These are phyloP conservation scores for Stagonosporopsis cucurbitacearum DNA, from an alignment of 2,329 filamentous ascomycete species.

Conservation along the genomic window DNA sequence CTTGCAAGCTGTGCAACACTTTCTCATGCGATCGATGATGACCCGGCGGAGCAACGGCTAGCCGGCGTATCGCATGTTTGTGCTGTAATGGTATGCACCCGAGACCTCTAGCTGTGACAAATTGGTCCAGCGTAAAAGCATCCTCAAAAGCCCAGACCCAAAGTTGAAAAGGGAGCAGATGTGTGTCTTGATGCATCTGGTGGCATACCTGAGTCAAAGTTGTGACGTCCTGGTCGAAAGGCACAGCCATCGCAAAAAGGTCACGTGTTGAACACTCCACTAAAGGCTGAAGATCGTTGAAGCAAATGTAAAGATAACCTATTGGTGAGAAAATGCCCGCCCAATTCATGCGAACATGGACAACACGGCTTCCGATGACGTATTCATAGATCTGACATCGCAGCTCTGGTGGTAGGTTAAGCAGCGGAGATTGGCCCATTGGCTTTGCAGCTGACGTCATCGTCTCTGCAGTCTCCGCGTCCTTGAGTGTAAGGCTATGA, in stretches of 20 bases:
- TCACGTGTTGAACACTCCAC: slow-evolving; percentile 7
- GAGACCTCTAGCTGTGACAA: slow-evolving; percentile 13
- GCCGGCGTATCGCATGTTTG: slow-evolving; percentile 16
- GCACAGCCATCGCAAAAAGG: background rate
- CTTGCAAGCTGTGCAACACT: slow-evolving; percentile 5
- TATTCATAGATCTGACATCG: slow-evolving; percentile 23
- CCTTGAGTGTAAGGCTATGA: background rate
- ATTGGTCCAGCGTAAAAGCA: slow-evolving; percentile 24
- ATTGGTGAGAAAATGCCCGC: slow-evolving; percentile 13
- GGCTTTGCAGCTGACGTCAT: background rate
- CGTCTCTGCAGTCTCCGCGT: background rate
- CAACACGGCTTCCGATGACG: slow-evolving; percentile 14
- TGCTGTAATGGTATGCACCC: slow-evolving; percentile 2
- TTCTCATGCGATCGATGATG: slow-evolving; percentile 17
- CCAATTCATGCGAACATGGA: slow-evolving; percentile 19
- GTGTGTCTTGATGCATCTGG: slow-evolving; percentile 16
- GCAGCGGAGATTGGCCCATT: slow-evolving; percentile 7
- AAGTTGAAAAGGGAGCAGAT: slow-evolving; percentile 8
- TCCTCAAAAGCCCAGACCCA: slow-evolving; percentile 21
- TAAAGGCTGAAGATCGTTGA: slow-evolving; percentile 12
- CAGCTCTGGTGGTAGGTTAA: slow-evolving; percentile 22
- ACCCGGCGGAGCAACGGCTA: slow-evolving; percentile 20
- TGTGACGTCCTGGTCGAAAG: slow-evolving; percentile 8
- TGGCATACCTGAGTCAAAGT: slow-evolving; percentile 7
- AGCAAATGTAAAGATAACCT: slow-evolving; percentile 18